Conservation (phyloP, 352 stramenopile species). For the Globisporangium solare region DNA sequence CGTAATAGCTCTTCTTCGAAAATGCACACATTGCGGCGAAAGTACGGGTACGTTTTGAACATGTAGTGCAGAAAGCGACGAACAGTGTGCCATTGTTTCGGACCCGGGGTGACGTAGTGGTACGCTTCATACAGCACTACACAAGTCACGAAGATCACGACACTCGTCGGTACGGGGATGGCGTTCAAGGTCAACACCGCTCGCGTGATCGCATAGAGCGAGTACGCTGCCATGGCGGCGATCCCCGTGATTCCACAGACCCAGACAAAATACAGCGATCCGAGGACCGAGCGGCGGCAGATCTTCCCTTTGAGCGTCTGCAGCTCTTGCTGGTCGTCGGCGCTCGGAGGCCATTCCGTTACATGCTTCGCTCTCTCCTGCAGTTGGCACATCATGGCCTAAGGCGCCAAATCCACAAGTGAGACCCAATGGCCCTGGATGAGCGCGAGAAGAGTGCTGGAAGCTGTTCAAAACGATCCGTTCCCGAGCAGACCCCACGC, state of each 20-base stretch:
- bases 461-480: too few species aligned
- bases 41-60: constrained; percentile 30
- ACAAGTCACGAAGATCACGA: constrained; percentile 28
- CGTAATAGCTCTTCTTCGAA: constrained; percentile 20
- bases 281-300: constrained; percentile 24
- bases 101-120: constrained; percentile 21
- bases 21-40: constrained; percentile 20
- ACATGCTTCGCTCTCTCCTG: neutral
- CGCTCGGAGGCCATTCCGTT: constrained; percentile 11
- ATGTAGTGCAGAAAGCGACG: constrained; percentile 17
- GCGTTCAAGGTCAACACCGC: constrained; percentile 15
- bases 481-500: neutral
- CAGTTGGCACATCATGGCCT: neutral
- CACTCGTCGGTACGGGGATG: constrained; percentile 10
- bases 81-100: constrained; percentile 24
- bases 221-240: constrained; percentile 17
- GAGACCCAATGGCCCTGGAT: neutral
- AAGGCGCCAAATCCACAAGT: neutral
- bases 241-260: constrained; percentile 16
- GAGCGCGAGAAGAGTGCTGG: too few species aligned
- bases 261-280: constrained; percentile 25
- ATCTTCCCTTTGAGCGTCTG: constrained; percentile 25
- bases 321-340: constrained; percentile 25
- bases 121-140: constrained; percentile 41
- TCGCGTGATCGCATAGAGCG: constrained; percentile 14